Percentiles rank a stretch among this genome's conserved stretches.
Evolutionary conservation across 225 moss, liverwort and hornwort species (phyloP).

Genomic region (Pseudisothecium myosuroides): DNA sequence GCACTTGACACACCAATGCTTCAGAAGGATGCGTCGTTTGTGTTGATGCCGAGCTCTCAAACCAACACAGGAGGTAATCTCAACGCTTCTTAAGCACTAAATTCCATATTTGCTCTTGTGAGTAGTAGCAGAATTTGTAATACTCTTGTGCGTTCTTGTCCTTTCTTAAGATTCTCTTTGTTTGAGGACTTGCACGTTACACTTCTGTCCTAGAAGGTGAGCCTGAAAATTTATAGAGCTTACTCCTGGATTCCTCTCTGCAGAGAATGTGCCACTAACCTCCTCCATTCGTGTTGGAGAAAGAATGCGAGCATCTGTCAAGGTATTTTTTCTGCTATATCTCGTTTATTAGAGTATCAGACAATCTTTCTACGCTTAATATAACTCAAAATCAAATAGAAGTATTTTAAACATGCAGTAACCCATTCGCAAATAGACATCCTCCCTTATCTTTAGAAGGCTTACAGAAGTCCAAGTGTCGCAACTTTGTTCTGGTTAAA

Average conservation of each 20-base stretch:
- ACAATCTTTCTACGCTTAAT: not conserved
- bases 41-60: slow-evolving; percentile 66
- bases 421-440: not conserved
- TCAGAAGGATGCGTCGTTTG: slow-evolving; percentile 94
- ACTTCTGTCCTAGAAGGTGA: not conserved
- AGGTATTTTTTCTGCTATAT: slow-evolving; percentile 30
- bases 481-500: not conserved
- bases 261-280: slow-evolving; percentile 41
- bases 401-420: not conserved
- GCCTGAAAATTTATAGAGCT: not conserved
- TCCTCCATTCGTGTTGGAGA: slow-evolving; percentile 81
- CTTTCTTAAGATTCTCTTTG: not conserved
- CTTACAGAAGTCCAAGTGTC: not conserved
- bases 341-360: not conserved
- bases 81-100: not conserved
- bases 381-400: not conserved
- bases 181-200: not conserved
- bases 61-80: slow-evolving; percentile 22
- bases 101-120: not conserved
- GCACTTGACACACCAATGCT: slow-evolving; percentile 90
- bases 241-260: not conserved
- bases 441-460: not conserved
- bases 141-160: not conserved
- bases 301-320: slow-evolving; percentile 91
- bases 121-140: not conserved